These are phyloP conservation scores for Vanrija sp. DNA, from an alignment of 1,284 basidiomycete species.

Conservation along the genomic window DNA sequence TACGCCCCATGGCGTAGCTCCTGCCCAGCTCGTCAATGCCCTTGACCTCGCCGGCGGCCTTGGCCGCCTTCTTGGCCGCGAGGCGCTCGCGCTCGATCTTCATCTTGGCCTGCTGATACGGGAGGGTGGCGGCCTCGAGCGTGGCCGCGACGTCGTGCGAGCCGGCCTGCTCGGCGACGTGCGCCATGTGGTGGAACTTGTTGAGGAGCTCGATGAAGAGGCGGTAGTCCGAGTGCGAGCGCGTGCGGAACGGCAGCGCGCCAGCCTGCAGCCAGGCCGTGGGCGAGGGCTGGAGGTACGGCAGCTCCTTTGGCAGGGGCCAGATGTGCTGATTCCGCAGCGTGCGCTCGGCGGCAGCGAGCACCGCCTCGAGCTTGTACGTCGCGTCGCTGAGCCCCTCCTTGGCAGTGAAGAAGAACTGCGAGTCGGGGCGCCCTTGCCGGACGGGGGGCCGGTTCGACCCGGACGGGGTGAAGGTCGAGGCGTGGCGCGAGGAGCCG, in stretches of 20 bases:
- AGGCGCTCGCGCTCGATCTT: conserved; percentile 48
- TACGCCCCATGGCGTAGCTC: conserved; percentile 74
- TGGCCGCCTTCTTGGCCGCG: conserved; percentile 32
- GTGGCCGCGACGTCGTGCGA: conserved; percentile 57
- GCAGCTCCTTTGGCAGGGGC: conserved; percentile 69
- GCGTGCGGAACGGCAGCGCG: conserved; percentile 62
- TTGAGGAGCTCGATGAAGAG: conserved; percentile 63
- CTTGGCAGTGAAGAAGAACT: conserved; percentile 84
- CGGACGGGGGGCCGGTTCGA: background rate
- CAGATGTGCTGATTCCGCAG: conserved; percentile 67
- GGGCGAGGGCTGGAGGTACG: conserved; percentile 58
- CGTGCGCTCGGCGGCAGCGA: conserved; percentile 57
- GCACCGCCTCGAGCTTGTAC: conserved; percentile 62
- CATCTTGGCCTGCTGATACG: conserved; percentile 56
- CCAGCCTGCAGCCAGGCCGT: conserved; percentile 63
- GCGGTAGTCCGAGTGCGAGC: conserved; percentile 71
- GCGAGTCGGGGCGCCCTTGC: conserved; percentile 53
- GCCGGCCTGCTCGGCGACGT: conserved; percentile 64
- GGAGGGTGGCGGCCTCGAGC: conserved; percentile 57
- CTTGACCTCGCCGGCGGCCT: conserved; percentile 23
- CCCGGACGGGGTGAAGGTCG: conserved; percentile 5
- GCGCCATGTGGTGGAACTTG: conserved; percentile 66
- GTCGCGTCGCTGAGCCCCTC: conserved; percentile 72
- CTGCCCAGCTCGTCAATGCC: conserved; percentile 69
- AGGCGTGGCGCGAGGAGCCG: conserved; percentile 7